phyloP scores from a whole-genome alignment of 805 yeast species.

The Kodamaea lidongshanica region DNA sequence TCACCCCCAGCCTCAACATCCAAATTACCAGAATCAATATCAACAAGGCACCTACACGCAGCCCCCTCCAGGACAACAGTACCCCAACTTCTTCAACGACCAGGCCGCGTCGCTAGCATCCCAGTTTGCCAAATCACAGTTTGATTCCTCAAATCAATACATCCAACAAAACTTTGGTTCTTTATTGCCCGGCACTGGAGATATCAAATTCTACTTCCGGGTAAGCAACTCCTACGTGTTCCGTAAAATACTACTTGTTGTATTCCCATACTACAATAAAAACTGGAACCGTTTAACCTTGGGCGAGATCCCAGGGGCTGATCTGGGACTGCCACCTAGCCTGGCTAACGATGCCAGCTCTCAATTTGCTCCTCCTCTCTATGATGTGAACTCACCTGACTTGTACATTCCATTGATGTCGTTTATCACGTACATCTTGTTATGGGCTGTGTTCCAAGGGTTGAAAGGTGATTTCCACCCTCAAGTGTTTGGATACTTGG shows the following conservation, averaged over 20 bases:
- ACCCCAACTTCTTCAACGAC: conserved; percentile 54
- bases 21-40: conserved; percentile 23
- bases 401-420: conserved; percentile 95
- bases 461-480: conserved; percentile 89
- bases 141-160: conserved; percentile 74
- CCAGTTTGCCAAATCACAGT: conserved; percentile 81
- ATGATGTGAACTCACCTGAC: conserved; percentile 93
- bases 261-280: conserved; percentile 80
- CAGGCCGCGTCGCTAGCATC: conserved; percentile 81
- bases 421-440: conserved; percentile 74
- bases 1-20: conserved; percentile 29
- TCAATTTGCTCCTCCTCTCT: conserved; percentile 64
- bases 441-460: conserved; percentile 82
- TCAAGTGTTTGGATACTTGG: conserved; percentile 77
- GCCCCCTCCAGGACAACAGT: conserved; percentile 15
- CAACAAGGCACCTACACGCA: conserved; percentile 20
- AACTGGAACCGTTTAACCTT: conserved; percentile 66
- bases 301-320: conserved; percentile 23
- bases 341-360: conserved; percentile 15
- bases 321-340: conserved; percentile 17
- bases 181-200: conserved; percentile 43
- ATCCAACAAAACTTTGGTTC: conserved; percentile 63
- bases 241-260: conserved; percentile 60
- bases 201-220: conserved; percentile 81
- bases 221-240: conserved; percentile 85